Evolutionary conservation across 306 rosid genomes (phyloP).

Genomic region (Ormosia semicastrata): DNA sequence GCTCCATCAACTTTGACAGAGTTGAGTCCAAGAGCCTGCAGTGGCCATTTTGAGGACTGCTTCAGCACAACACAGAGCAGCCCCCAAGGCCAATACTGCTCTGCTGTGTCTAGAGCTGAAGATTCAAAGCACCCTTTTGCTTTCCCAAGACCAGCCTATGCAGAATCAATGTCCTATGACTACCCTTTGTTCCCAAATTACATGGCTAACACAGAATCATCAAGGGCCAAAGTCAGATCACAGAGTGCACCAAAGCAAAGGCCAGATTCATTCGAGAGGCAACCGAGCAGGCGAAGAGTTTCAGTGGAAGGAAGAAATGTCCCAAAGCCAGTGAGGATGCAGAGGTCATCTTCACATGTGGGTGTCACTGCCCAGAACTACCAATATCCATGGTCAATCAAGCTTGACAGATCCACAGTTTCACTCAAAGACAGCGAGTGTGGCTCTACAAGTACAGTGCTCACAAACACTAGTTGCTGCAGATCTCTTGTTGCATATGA

Average conservation of each 20-base stretch:
- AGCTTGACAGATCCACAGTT: constrained; percentile 72
- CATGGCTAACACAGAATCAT: constrained; percentile 95
- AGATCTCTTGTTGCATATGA: constrained; percentile 63
- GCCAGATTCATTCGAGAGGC: constrained; percentile 76
- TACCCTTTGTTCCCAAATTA: constrained; percentile 73
- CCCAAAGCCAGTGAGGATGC: constrained; percentile 87
- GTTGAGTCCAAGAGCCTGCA: constrained; percentile 63
- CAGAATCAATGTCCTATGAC: constrained; percentile 59
- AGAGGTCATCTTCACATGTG: constrained; percentile 86
- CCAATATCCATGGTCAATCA: constrained; percentile 74
- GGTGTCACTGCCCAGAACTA: constrained; percentile 61
- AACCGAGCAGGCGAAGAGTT: constrained; percentile 62
- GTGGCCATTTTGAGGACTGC: constrained; percentile 75
- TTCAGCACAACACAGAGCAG: constrained; percentile 65
- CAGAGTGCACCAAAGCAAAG: constrained; percentile 94
- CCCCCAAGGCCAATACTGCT: constrained; percentile 57
- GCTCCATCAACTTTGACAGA: constrained; percentile 63
- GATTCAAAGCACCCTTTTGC: constrained; percentile 53
- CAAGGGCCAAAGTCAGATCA: constrained; percentile 80
- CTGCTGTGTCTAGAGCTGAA: constrained; percentile 50
- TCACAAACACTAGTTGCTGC: constrained; percentile 70
- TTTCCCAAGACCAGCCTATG: constrained; percentile 61
- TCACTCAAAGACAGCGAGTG: constrained; percentile 85
- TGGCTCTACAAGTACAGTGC: constrained; percentile 75
- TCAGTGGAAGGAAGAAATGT: constrained; percentile 81